Evolutionary conservation across 2,329 filamentous ascomycete genomes (phyloP), one percentile per base, ranked within the genome.

Genomic region (Gyromitra esculenta): DNA sequence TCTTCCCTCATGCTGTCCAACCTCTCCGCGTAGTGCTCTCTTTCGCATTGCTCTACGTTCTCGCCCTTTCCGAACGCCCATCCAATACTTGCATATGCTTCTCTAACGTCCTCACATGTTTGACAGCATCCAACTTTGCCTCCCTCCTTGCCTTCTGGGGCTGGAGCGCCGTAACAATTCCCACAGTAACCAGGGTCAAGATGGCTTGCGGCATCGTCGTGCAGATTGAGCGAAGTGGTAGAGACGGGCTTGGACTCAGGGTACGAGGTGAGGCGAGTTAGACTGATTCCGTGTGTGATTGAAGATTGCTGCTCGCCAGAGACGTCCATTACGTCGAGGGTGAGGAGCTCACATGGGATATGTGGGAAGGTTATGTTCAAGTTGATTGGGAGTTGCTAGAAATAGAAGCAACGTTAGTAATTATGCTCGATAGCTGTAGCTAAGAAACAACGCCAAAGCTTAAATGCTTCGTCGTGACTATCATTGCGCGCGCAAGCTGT

Each of bases 281-380:
- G 98, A 85, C 90, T 92, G 78, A 99, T 89, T 59, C 96, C 96
- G 82, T 97, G 94, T 83, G 93, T 91, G 75, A 99, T 92, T 67
- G 95, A 96, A 81, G 94, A 92, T 84, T 99, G 96, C 82, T 97
- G 92, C 84, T 99, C 96, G 79, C 96, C 96, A 25, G 94, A 97
- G 35, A 98, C 95, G 85, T 99, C 96, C 96, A 99, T 99, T 73
- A 99, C 95, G 83, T 99, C 96, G 81, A 99, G 90, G 11, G 96
- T 97, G 80, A 98, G 87, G 66, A 99, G 89, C 84, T 98, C 95
- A 85, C 96, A 99, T 8, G 96, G 96, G 80, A 99, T 89, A 78
- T 91, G 90, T 8, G 96, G 96, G 83, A 99, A 99, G 60, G 93
- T 96, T 76, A 99, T 91, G 86, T 99, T 99, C 84, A 99, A 89